phyloP scores from a whole-genome alignment of 2,329 filamentous ascomycete species.

The Pseudocercospora pini-densiflorae region DNA sequence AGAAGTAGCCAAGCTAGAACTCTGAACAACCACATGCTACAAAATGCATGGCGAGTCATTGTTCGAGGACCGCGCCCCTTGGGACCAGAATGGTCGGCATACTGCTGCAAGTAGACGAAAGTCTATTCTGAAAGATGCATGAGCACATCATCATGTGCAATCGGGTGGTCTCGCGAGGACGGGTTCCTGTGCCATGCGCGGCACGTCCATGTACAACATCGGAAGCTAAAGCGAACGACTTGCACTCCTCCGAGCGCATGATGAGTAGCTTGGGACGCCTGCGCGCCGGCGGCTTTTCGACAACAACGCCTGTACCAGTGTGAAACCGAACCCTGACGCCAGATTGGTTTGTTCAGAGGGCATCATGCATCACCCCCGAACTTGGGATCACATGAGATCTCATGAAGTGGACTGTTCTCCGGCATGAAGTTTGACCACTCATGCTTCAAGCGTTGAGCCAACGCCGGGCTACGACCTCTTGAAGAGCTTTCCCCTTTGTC shows the following conservation, averaged over 20 bases:
- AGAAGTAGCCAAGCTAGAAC: too few species aligned
- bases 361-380: too few species aligned
- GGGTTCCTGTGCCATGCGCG: background rate
- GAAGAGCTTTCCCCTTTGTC: too few species aligned
- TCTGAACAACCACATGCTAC: too few species aligned
- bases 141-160: background rate
- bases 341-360: too few species aligned
- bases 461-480: too few species aligned
- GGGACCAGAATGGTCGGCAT: background rate
- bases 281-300: too few species aligned
- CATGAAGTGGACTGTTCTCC: too few species aligned
- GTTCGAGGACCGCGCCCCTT: background rate
- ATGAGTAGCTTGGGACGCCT: background rate
- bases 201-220: background rate
- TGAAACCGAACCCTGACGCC: too few species aligned
- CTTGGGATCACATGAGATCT: too few species aligned
- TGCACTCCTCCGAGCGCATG: background rate
- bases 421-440: too few species aligned
- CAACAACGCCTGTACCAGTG: background rate
- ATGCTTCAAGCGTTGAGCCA: too few species aligned
- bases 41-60: background rate
- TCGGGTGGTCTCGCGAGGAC: background rate
- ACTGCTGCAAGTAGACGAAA: slow-evolving; percentile 9
- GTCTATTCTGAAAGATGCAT: background rate
- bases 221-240: background rate